A percentile compares a stretch with the other conserved stretches of the same genome.
phyloP scores from a whole-genome alignment of 345 rosid species.

The Toxicodendron radicans region DNA sequence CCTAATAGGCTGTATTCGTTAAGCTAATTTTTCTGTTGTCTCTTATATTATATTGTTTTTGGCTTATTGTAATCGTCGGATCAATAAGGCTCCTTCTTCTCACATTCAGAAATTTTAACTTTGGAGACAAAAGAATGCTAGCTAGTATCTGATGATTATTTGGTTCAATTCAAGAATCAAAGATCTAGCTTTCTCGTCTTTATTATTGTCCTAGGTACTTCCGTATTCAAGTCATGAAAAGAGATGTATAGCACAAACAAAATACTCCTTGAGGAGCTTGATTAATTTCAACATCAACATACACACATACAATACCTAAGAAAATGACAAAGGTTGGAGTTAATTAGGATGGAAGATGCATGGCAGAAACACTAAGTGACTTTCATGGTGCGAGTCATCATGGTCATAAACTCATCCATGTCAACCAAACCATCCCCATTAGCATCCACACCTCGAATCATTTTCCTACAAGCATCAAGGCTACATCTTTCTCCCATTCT shows the following conservation, averaged over 20 bases:
- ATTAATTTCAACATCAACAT: not conserved
- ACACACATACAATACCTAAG: not conserved
- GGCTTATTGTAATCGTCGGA: not conserved
- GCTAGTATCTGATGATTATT: not conserved
- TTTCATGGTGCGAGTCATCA: conserved; percentile 52
- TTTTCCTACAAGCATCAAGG: conserved; percentile 46
- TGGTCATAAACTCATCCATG: conserved; percentile 53
- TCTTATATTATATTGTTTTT: not conserved
- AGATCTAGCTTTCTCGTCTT: not conserved
- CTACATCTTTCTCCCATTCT: conserved; percentile 49
- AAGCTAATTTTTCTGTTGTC: not conserved
- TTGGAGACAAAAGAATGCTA: not conserved
- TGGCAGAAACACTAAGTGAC: not conserved
- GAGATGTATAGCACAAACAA: not conserved
- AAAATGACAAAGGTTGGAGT: not conserved
- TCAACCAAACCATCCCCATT: conserved; percentile 53
- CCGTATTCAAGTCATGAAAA: not conserved
- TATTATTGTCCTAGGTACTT: not conserved
- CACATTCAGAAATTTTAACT: too few relatives aligned
- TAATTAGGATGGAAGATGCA: not conserved
- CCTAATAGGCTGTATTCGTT: too few relatives aligned
- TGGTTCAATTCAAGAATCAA: not conserved
- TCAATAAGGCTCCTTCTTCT: not conserved
- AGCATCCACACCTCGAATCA: conserved; percentile 52
- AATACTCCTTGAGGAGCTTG: too few relatives aligned